A percentile compares a stretch with the other conserved stretches of the same genome.
These are phyloP conservation scores for Phyllosticta ampelicida DNA, from an alignment of 2,329 filamentous ascomycete genomes.

Conservation along the genomic window DNA sequence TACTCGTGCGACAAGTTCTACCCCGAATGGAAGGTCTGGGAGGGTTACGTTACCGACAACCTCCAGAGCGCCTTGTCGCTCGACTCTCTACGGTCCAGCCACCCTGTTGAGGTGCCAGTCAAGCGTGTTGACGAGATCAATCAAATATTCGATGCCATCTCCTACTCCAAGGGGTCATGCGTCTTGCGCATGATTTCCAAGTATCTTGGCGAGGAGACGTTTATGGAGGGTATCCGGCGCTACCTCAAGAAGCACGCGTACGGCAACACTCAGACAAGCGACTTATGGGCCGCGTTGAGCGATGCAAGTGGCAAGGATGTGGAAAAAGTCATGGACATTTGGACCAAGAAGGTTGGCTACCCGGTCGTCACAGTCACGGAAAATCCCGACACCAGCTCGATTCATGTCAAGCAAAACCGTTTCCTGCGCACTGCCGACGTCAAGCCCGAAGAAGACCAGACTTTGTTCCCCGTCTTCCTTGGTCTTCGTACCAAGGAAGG, in stretches of 20 bases:
- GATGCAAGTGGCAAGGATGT: conserved; percentile 88
- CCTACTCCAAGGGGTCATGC: conserved; percentile 92
- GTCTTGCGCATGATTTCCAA: conserved; percentile 96
- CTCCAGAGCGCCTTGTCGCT: conserved; percentile 78
- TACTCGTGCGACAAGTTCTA: conserved; percentile 92
- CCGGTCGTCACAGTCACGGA: conserved; percentile 83
- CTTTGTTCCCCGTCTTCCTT: conserved; percentile 82
- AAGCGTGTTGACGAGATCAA: conserved; percentile 94
- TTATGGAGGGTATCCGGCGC: conserved; percentile 80
- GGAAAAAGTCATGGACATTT: conserved; percentile 82
- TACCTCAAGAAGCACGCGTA: conserved; percentile 98
- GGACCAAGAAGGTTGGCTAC: conserved; percentile 94
- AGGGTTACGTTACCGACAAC: conserved; percentile 87
- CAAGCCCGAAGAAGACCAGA: conserved; percentile 82
- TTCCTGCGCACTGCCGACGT: conserved; percentile 89
- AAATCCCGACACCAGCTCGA: conserved; percentile 56
- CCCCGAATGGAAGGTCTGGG: conserved; percentile 97
- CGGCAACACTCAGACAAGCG: conserved; percentile 81
- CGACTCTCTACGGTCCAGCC: conserved; percentile 85
- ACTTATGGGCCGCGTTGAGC: conserved; percentile 80
- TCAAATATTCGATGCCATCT: conserved; percentile 96
- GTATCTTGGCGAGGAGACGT: conserved; percentile 82
- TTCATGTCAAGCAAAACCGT: conserved; percentile 87
- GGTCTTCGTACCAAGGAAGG: conserved; percentile 77
- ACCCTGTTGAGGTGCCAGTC: conserved; percentile 92